Evolutionary conservation across 148 eudicot genomes (phyloP).

Genomic region (Amaranthus hypochondriacus): DNA sequence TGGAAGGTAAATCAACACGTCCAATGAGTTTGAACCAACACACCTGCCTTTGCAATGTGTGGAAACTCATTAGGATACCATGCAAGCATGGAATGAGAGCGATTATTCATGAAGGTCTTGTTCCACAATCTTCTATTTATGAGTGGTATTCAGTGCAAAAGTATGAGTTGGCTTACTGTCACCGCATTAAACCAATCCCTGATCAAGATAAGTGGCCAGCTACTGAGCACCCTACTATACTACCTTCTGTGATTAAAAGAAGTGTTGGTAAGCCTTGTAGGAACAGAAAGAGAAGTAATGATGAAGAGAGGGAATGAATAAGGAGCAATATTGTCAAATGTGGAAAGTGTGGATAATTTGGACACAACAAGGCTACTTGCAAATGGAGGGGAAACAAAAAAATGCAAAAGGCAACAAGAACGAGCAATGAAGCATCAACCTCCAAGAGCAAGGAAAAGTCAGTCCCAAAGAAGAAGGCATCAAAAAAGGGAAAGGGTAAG

Average conservation of each 20-base stretch:
- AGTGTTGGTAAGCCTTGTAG: background rate
- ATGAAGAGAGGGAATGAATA: too few species aligned
- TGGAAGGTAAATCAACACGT: background rate
- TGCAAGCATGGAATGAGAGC: slow-evolving; percentile 2
- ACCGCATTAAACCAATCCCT: background rate
- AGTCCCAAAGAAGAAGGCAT: too few species aligned
- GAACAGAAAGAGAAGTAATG: slow-evolving; percentile 2
- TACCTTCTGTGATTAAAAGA: background rate
- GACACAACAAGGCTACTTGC: too few species aligned
- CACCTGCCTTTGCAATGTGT: background rate
- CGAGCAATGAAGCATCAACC: too few species aligned
- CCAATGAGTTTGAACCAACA: background rate
- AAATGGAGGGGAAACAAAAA: too few species aligned
- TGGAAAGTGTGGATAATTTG: too few species aligned
- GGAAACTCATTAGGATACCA: background rate
- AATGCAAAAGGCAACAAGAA: too few species aligned
- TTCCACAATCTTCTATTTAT: background rate
- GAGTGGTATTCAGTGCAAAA: slow-evolving; percentile 1
- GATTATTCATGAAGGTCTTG: background rate
- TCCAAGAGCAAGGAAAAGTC: too few species aligned
- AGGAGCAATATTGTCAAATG: too few species aligned
- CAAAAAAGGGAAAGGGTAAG: too few species aligned
- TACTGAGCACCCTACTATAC: background rate
- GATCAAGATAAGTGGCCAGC: background rate
- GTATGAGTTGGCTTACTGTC: background rate